A percentile compares a stretch with the other conserved stretches of the same genome.
phyloP scores from a whole-genome alignment of 2,329 filamentous ascomycete species.

The Aspergillus sp. region DNA sequence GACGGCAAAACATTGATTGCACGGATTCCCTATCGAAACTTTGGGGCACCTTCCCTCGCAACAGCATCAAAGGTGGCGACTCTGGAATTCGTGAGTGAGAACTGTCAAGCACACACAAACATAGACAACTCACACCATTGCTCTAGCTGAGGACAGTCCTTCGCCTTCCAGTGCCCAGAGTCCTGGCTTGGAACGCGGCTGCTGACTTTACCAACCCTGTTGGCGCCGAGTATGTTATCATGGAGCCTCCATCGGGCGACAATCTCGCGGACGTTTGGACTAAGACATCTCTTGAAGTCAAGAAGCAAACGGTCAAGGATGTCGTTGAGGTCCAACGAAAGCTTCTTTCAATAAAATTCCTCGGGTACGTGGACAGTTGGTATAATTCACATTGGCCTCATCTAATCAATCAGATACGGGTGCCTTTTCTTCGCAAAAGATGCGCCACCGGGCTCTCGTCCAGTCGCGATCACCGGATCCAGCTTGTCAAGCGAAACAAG shows the following conservation, averaged over 20 bases:
- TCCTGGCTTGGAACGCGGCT: constrained; percentile 26
- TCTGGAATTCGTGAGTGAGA: constrained; percentile 28
- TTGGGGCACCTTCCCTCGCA: constrained; percentile 26
- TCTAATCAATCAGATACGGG: constrained; percentile 37
- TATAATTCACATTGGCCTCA: neutral
- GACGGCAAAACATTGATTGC: constrained; percentile 25
- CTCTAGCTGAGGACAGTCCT: constrained; percentile 21
- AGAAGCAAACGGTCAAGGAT: constrained; percentile 30
- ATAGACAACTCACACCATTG: neutral
- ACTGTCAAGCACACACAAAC: neutral
- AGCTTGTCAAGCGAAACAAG: constrained; percentile 34
- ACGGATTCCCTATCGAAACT: constrained; percentile 28
- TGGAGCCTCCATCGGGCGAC: constrained; percentile 35
- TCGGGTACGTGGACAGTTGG: constrained; percentile 29
- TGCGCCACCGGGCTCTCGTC: constrained; percentile 36
- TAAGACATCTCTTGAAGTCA: constrained; percentile 28
- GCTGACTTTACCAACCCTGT: constrained; percentile 24
- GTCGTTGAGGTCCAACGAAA: constrained; percentile 43
- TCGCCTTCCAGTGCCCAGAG: constrained; percentile 22
- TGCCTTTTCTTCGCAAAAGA: constrained; percentile 43
- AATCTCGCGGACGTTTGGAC: constrained; percentile 33
- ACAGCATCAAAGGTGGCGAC: constrained; percentile 31
- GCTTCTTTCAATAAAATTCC: constrained; percentile 42
- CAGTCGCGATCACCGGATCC: constrained; percentile 30
- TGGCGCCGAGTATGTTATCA: constrained; percentile 34